Conservation (phyloP, 768 basidiomycete species). For the Leccinum longicurvipes region DNA sequence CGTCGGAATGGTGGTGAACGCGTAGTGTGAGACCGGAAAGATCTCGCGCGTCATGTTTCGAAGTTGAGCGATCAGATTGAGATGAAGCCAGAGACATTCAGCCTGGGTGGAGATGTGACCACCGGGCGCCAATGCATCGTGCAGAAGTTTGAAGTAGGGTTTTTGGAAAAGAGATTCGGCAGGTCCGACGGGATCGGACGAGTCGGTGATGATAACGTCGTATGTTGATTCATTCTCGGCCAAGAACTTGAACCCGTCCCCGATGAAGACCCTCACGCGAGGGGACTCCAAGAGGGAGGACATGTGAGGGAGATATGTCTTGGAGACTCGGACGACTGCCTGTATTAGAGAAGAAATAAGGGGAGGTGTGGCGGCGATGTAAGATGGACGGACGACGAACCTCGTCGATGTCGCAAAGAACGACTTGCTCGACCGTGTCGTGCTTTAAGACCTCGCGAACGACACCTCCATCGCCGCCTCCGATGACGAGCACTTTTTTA, state of each 20-base stretch:
- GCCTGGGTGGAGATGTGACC: slow-evolving; percentile 95
- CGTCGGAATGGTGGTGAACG: slow-evolving; percentile 94
- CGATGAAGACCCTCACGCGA: slow-evolving; percentile 80
- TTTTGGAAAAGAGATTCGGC: slow-evolving; percentile 93
- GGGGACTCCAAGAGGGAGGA: slow-evolving; percentile 74
- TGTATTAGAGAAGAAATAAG: slow-evolving; percentile 25
- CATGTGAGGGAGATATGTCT: slow-evolving; percentile 93
- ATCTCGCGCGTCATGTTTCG: slow-evolving; percentile 62
- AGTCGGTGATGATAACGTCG: slow-evolving; percentile 99
- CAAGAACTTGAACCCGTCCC: slow-evolving; percentile 97
- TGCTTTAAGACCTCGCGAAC: slow-evolving; percentile 97
- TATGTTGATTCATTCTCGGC: slow-evolving; percentile 81
- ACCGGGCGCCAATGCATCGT: slow-evolving; percentile 84
- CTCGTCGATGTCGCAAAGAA: slow-evolving; percentile 98
- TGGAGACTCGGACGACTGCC: slow-evolving; percentile 95
- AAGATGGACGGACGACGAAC: slow-evolving; percentile 34
- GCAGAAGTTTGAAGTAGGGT: slow-evolving; percentile 93
- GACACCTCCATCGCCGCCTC: slow-evolving; percentile 97
- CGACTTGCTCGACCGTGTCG: slow-evolving; percentile 83
- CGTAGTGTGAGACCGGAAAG: slow-evolving; percentile 85
- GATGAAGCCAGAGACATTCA: slow-evolving; percentile 94
- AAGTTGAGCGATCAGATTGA: slow-evolving; percentile 79
- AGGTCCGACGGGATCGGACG: slow-evolving; percentile 96
- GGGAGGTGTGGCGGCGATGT: background rate
- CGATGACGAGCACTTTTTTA: slow-evolving; percentile 93